Evolutionary conservation across 371 early-diverging fungal species (phyloP).

Genomic region (Mortierella sp.): DNA sequence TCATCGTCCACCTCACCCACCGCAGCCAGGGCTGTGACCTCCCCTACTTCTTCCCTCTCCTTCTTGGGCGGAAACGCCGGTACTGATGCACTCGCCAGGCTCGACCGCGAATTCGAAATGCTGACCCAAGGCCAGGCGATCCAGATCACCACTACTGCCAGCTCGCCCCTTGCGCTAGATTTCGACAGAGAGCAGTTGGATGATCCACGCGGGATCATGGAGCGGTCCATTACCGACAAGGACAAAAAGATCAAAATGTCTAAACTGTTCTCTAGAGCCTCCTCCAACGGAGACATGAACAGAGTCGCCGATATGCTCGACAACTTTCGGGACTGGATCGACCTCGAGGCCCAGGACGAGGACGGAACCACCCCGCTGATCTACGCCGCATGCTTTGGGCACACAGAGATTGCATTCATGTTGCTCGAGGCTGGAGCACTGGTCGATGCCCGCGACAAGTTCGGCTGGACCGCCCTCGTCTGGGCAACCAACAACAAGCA

Average conservation of each 20-base stretch:
- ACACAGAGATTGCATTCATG: conserved; percentile 73
- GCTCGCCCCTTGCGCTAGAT: conserved; percentile 6
- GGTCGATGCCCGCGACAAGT: conserved; percentile 82
- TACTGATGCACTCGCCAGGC: conserved; percentile 34
- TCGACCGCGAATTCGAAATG: conserved; percentile 52
- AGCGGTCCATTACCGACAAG: conserved; percentile 48
- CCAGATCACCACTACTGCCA: neutral
- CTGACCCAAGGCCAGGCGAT: conserved; percentile 24
- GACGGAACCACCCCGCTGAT: conserved; percentile 89
- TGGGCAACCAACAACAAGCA: conserved; percentile 95
- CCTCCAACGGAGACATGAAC: conserved; percentile 68
- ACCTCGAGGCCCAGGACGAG: conserved; percentile 84
- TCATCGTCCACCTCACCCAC: conserved; percentile 14
- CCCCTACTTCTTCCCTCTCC: conserved; percentile 19
- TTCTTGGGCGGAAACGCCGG: conserved; percentile 8
- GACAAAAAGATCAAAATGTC: conserved; percentile 66
- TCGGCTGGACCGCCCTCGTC: conserved; percentile 96
- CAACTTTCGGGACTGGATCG: conserved; percentile 71
- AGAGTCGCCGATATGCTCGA: conserved; percentile 66
- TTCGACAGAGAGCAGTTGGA: conserved; percentile 40
- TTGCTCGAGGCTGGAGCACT: conserved; percentile 82
- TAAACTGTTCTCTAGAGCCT: conserved; percentile 67
- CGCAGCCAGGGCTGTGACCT: conserved; percentile 7
- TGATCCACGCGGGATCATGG: conserved; percentile 36
- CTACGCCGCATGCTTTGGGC: conserved; percentile 91